These are phyloP conservation scores for Proliferodiscus dingleyae DNA, from an alignment of 2,329 filamentous ascomycete species.

Conservation along the genomic window DNA sequence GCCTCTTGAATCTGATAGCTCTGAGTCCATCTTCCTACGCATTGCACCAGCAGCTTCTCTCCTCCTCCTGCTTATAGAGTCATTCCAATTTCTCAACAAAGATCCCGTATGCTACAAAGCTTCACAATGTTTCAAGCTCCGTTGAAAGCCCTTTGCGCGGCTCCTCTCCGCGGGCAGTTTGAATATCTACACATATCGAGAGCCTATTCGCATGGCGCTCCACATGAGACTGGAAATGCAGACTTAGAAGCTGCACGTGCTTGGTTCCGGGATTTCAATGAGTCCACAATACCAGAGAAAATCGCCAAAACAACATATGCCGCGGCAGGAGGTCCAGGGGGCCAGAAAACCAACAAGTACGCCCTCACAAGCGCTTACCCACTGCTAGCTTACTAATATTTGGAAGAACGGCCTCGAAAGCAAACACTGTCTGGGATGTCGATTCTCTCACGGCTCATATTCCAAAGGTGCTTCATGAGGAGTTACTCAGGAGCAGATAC, in stretches of 20 bases:
- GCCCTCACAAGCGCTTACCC: neutral
- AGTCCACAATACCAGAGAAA: conserved; percentile 22
- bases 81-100: neutral
- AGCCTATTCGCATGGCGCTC: conserved; percentile 19
- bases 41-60: no score
- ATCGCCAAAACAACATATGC: conserved; percentile 25
- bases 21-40: no score
- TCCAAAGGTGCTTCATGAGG: conserved; percentile 25
- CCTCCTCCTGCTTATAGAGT: no score
- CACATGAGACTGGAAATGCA: conserved; percentile 12
- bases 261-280: conserved; percentile 27
- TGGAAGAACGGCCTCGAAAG: conserved; percentile 31
- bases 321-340: conserved; percentile 28
- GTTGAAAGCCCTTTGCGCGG: conserved; percentile 8
- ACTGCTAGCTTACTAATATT: conserved; percentile 1
- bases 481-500: conserved; percentile 24
- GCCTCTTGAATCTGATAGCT: neutral
- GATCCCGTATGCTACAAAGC: conserved; percentile 5
- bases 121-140: no score
- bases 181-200: conserved; percentile 8
- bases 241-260: conserved; percentile 27
- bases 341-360: conserved; percentile 34
- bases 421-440: conserved; percentile 28
- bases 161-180: conserved; percentile 5
- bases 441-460: conserved; percentile 19